These are phyloP conservation scores for Blastocystis sp. DNA, from an alignment of 352 stramenopile species.

Conservation along the genomic window DNA sequence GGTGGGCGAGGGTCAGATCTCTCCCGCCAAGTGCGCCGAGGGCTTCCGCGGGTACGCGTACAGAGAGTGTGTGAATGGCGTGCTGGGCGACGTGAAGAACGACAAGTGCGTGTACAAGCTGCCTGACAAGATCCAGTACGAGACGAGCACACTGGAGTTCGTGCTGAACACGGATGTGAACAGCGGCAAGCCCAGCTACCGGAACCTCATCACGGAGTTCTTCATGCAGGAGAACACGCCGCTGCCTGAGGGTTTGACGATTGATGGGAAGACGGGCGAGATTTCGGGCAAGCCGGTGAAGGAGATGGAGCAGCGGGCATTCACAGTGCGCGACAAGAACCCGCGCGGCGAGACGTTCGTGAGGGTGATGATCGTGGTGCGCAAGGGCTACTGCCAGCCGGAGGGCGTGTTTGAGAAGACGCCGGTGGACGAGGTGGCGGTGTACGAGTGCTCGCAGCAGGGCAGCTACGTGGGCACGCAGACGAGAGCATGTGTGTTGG, in stretches of 20 bases:
- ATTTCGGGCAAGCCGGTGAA: too few relatives aligned
- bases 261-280: background rate
- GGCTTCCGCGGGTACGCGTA: conserved; percentile 53
- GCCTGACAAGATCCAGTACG: background rate
- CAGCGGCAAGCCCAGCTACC: background rate
- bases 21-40: background rate
- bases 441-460: too few relatives aligned
- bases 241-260: conserved; percentile 33
- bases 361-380: too few relatives aligned
- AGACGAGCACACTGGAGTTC: background rate
- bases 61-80: conserved; percentile 1
- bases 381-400: too few relatives aligned
- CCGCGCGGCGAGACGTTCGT: too few relatives aligned
- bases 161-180: background rate
- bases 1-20: conserved; percentile 47
- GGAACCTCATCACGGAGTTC: conserved; percentile 31
- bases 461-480: too few relatives aligned
- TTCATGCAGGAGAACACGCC: conserved; percentile 8
- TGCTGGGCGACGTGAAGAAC: conserved; percentile 31
- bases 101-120: conserved; percentile 18
- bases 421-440: too few relatives aligned
- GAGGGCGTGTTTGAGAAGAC: too few relatives aligned
- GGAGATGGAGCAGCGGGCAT: too few relatives aligned
- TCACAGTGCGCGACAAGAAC: too few relatives aligned
- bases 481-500: too few relatives aligned